Base-by-base conservation (phyloP, 108 stramenopile genomes). In the Aurantiochytrium sp. region DNA sequence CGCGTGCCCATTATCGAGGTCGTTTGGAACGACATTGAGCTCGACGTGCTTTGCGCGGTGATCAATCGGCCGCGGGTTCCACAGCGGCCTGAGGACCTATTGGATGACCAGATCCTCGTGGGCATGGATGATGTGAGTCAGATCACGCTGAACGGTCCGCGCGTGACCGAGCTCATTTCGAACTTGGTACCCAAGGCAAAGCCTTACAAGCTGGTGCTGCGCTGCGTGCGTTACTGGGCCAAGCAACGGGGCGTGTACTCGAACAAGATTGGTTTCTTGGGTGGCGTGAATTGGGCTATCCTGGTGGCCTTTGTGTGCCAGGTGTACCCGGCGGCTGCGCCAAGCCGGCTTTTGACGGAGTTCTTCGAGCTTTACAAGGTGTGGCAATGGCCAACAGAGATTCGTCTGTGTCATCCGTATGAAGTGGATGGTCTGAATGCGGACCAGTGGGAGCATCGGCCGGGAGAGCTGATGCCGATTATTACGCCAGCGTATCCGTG, bases 1-100 rank as follows among this genome's bases (percentile, higher is more conserved):
- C 96, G 96, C 19, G 97, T 98, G 53, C 99, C 99, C 25, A 97
- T 99, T 91, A 93, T 99, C 60, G 97, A 97, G n/a, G 97, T 99
- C 90, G 97, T 97, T 92, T 97, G 96, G 94, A 96, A 97, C 89
- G 98, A 96, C 19, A 94, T 99, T 60, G 96, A 97, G 90, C 97
- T 99, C 87, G 99, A 99, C 93, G 90, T 99, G 58, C 93, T 98
- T 4, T 98, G 98, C 90, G 97, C 97, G 6, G 91, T 96, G n/a
- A 83, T 98, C 35, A 96, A 96, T 87, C 72, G 95, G 5, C 91
- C 93, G 3, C 91, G 93, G 42, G 97, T 98, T 2, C 97, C 97
- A 0, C 69, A 60, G 19, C 71, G 76, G 25, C 44, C 29, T 29
- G 87, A 57, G 14, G 97, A 98, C 91, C 97, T 99, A 90, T 95